Conservation (phyloP, 768 basidiomycete genomes). For the Hygrocybe punicea region DNA sequence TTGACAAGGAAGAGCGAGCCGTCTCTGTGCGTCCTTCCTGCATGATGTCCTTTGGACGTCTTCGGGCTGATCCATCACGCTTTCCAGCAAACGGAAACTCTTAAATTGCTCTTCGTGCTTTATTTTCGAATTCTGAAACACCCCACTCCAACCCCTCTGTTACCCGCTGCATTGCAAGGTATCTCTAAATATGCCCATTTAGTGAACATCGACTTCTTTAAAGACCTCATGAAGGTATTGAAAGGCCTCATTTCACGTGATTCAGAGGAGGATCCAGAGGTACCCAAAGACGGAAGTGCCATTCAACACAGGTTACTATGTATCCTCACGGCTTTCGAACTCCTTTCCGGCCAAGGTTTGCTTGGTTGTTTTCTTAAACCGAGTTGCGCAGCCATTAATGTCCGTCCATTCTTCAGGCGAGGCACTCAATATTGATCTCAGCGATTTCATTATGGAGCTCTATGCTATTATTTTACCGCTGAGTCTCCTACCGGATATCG, state of each 20-base stretch:
- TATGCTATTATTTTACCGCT: conserved; percentile 80
- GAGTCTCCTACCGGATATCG: conserved; percentile 62
- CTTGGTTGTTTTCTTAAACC: conserved; percentile 14
- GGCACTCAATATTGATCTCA: conserved; percentile 93
- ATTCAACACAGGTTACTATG: conserved; percentile 69
- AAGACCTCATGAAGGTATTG: conserved; percentile 85
- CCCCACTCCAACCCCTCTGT: conserved; percentile 69
- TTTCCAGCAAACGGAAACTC: conserved; percentile 89
- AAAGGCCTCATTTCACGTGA: conserved; percentile 68
- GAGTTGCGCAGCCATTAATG: too few relatives aligned
- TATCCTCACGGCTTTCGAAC: conserved; percentile 95
- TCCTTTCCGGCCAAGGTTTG: conserved; percentile 91
- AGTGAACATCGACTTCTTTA: conserved; percentile 98
- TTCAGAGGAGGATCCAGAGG: conserved; percentile 40
- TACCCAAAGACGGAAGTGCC: conserved; percentile 26
- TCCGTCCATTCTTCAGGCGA: conserved; percentile 56
- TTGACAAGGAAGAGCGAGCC: conserved; percentile 87
- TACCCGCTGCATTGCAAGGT: conserved; percentile 86
- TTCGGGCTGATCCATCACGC: not conserved
- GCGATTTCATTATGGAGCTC: conserved; percentile 80
- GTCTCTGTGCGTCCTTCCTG: conserved; percentile 55
- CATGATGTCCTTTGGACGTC: conserved; percentile 9
- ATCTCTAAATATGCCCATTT: conserved; percentile 93
- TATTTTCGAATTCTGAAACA: conserved; percentile 96
- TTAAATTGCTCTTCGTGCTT: conserved; percentile 93